A percentile compares a stretch with the other conserved stretches of the same genome.
These are phyloP conservation scores for Claviceps fusiformis DNA, from an alignment of 2,329 filamentous ascomycete species.

Conservation along the genomic window DNA sequence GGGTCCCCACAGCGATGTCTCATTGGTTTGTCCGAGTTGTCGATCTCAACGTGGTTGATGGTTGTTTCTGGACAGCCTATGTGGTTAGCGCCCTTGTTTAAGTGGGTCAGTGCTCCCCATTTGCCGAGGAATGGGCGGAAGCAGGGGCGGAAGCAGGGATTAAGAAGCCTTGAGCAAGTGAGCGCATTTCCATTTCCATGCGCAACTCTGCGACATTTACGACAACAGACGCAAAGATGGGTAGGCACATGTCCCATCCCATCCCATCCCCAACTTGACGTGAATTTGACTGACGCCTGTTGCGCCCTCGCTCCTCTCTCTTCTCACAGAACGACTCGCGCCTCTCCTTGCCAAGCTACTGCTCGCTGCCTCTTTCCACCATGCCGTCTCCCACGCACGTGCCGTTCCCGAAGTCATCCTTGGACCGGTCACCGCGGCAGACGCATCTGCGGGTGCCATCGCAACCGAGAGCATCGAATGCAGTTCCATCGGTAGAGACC, in stretches of 20 bases:
- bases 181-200: no score
- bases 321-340: not conserved
- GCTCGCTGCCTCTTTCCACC: slow-evolving; percentile 1
- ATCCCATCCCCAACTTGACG: not conserved
- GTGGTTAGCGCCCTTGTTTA: no score
- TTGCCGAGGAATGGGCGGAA: no score
- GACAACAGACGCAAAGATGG: not conserved
- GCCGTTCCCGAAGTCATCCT: slow-evolving; percentile 13
- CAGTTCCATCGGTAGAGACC: slow-evolving; percentile 52
- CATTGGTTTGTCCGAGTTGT: no score
- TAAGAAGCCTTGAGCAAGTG: no score
- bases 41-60: no score
- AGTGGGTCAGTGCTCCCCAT: no score
- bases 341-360: not conserved
- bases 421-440: slow-evolving; percentile 7
- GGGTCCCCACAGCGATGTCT: no score
- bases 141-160: no score
- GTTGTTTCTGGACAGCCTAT: no score
- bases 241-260: not conserved
- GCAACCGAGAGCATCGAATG: slow-evolving; percentile 58
- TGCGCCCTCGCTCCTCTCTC: no score
- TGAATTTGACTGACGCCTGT: not conserved
- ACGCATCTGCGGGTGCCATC: slow-evolving; percentile 42
- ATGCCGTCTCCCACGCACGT: slow-evolving; percentile 4
- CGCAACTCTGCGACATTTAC: not conserved